Conservation (phyloP, 2,329 filamentous ascomycete species). For the Madurella fahalii region DNA sequence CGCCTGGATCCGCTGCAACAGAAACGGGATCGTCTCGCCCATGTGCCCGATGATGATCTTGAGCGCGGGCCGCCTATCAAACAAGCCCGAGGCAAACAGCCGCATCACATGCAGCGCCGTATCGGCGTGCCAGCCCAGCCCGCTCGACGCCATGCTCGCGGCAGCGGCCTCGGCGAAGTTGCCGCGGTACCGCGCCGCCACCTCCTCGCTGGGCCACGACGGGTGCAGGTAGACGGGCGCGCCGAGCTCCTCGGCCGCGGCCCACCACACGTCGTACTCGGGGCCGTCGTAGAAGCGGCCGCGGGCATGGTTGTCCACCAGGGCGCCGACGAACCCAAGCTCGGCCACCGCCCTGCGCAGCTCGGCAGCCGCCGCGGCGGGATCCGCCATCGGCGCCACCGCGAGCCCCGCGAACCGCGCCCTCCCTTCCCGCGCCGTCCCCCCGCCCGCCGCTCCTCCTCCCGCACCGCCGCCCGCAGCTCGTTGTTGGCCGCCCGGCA, state of each 20-base stretch:
- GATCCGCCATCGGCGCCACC: conserved; percentile 30
- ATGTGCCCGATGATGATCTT: conserved; percentile 54
- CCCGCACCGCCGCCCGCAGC: conserved; percentile 20
- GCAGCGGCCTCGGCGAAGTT: conserved; percentile 30
- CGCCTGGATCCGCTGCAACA: conserved; percentile 44
- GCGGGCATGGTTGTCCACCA: conserved; percentile 41
- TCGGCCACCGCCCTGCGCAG: conserved; percentile 39
- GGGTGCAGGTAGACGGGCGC: conserved; percentile 44
- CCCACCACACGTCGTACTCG: conserved; percentile 41
- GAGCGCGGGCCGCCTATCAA: conserved; percentile 50
- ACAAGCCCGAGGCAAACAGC: conserved; percentile 50
- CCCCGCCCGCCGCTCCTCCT: neutral
- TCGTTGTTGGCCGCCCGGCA: conserved; percentile 25
- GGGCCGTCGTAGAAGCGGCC: conserved; percentile 41
- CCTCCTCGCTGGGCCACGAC: conserved; percentile 31
- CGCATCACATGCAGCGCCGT: conserved; percentile 46
- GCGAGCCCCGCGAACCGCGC: conserved; percentile 28
- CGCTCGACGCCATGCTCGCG: conserved; percentile 36
- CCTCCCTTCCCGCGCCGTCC: conserved; percentile 1
- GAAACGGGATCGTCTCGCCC: conserved; percentile 51
- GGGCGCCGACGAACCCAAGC: conserved; percentile 44
- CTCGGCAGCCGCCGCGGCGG: conserved; percentile 39
- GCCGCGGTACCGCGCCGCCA: conserved; percentile 29
- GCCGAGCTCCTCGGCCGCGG: conserved; percentile 34
- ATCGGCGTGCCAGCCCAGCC: conserved; percentile 49